Base-by-base conservation (phyloP, 768 basidiomycete genomes). In the Antrodiella citrinella region DNA sequence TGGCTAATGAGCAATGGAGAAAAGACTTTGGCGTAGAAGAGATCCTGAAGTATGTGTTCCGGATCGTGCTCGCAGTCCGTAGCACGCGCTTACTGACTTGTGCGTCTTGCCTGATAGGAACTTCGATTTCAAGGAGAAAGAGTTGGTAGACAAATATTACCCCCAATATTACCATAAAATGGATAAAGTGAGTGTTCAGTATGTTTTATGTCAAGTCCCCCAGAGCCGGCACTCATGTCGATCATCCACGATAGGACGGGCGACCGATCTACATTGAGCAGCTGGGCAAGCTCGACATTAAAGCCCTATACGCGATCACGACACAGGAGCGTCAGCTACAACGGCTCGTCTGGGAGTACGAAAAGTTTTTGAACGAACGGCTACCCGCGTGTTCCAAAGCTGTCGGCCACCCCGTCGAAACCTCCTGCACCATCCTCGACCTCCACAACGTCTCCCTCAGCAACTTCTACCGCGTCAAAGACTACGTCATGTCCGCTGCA, bases 341-440 rank as follows among this genome's bases (percentile, higher is more conserved):
- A 55, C 88, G 86, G 30, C 84, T 97, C 65, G 89, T 97, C 25
- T 76, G 71, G 61, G 94, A 97, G 67, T 98, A 98, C 78, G 94
- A 98, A 67, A 86, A 82, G 59, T 93, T 86, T 73, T 68, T 91
- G 56, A 71, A 67, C 24, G 75, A 86, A 43, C 90, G 95, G 38
- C 76, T 92, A 41, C 90, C 92, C 40, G 86, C 90, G 3, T 84
- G 86, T 66, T 77, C 88, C 54, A 65, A 65, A 12, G 76, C 76
- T 2, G 69, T 73, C 30, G 93, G 92, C 1, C 86, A 93, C 68
- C 84, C 90, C 50, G 86, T 98, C 64, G 95, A 97, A 72, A 98
- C 95, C 10, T 88, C 82, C 48, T 98, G 95, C 81, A 97, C 96
- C 52, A 93, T 98, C 75, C 78, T 98, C 70, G 94, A 98, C 67